These are phyloP conservation scores for Zygoascus flipseniorum DNA, from an alignment of 805 yeast genomes.

Conservation along the genomic window DNA sequence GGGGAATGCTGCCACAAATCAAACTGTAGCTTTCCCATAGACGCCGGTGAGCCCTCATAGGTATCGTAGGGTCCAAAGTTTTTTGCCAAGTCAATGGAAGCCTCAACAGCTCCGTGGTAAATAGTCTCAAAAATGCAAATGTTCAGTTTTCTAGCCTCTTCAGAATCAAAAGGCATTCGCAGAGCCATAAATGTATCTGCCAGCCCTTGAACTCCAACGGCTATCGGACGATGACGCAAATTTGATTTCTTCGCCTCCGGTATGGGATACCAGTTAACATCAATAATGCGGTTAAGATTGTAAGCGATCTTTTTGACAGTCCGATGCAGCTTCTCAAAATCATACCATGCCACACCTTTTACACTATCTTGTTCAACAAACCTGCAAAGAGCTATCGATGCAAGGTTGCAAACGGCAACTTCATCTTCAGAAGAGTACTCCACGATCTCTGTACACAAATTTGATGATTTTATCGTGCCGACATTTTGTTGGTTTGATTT, in stretches of 20 bases:
- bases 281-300: constrained; percentile 77
- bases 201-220: constrained; percentile 96
- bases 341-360: constrained; percentile 45
- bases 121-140: constrained; percentile 89
- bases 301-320: constrained; percentile 69
- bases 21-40: constrained; percentile 74
- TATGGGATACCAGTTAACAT: constrained; percentile 78
- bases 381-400: constrained; percentile 81
- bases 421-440: constrained; percentile 90
- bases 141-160: constrained; percentile 67
- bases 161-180: constrained; percentile 79
- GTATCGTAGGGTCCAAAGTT: constrained; percentile 61
- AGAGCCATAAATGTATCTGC: constrained; percentile 81
- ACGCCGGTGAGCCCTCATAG: constrained; percentile 82
- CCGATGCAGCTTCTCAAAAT: constrained; percentile 66
- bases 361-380: constrained; percentile 41
- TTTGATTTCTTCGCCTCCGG: constrained; percentile 69
- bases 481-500: constrained; percentile 88
- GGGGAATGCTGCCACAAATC: constrained; percentile 84
- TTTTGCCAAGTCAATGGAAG: constrained; percentile 73
- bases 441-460: constrained; percentile 88
- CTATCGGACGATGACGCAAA: constrained; percentile 81
- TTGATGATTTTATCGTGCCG: constrained; percentile 88
- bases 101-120: constrained; percentile 86
- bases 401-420: constrained; percentile 92